These are phyloP conservation scores for Fusarium hostae DNA, from an alignment of 2,329 filamentous ascomycete species.

Conservation along the genomic window DNA sequence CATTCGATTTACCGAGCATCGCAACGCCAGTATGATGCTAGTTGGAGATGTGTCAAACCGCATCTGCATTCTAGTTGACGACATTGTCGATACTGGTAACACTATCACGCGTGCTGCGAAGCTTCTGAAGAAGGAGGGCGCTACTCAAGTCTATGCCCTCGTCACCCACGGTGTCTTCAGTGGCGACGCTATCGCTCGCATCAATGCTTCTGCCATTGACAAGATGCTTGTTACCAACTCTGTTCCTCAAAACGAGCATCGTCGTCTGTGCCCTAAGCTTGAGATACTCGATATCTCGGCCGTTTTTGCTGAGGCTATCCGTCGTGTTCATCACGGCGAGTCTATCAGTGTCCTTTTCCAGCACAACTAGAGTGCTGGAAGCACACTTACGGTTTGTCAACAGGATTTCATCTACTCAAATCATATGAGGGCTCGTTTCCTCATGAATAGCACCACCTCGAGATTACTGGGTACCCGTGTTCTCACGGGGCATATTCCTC, in stretches of 20 bases:
- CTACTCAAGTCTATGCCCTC: constrained; percentile 89
- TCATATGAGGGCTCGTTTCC: constrained; percentile 18
- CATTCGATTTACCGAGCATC: constrained; percentile 85
- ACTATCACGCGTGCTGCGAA: constrained; percentile 97
- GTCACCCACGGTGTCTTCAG: constrained; percentile 96
- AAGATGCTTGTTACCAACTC: constrained; percentile 96
- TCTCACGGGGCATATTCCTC: constrained; percentile 7
- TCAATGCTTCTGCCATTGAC: constrained; percentile 93
- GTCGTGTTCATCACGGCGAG: constrained; percentile 96
- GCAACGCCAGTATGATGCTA: constrained; percentile 95
- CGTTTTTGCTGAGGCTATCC: constrained; percentile 94
- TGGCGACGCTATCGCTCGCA: constrained; percentile 91
- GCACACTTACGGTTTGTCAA: constrained; percentile 26
- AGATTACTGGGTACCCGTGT: constrained; percentile 13
- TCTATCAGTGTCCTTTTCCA: constrained; percentile 93
- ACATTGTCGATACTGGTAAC: constrained; percentile 94
- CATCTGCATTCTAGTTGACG: constrained; percentile 91
- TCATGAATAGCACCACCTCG: constrained; percentile 5
- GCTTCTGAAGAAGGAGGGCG: constrained; percentile 94
- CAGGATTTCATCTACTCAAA: constrained; percentile 15
- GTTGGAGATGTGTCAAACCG: constrained; percentile 86
- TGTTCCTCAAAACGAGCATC: constrained; percentile 87
- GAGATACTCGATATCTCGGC: constrained; percentile 90
- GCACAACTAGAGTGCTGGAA: constrained; percentile 42
- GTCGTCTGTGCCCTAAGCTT: constrained; percentile 82